A percentile compares a stretch with the other conserved stretches of the same genome.
These are phyloP conservation scores for Mycosphaerella sp. DNA, from an alignment of 2,329 filamentous ascomycete species.

Conservation along the genomic window DNA sequence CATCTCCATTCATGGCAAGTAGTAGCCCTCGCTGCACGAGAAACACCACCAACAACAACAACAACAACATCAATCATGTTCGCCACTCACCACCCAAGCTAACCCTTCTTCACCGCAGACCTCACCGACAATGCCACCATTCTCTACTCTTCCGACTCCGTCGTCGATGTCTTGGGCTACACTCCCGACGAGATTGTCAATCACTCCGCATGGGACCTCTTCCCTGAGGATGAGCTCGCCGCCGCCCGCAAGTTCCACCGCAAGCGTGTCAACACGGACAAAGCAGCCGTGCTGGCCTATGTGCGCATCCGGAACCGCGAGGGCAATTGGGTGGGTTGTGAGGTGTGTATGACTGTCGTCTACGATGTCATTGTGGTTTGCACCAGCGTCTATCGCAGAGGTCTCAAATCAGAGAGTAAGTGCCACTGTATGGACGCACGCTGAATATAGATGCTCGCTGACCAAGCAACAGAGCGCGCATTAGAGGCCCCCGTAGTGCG, in stretches of 20 bases:
- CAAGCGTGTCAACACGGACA: slow-evolving; percentile 70
- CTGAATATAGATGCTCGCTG: too few relatives aligned
- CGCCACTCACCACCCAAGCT: background rate
- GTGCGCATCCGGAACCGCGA: slow-evolving; percentile 63
- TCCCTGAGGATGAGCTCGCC: slow-evolving; percentile 73
- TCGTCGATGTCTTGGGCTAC: slow-evolving; percentile 77
- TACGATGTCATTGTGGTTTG: slow-evolving; percentile 83
- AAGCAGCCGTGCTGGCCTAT: slow-evolving; percentile 78
- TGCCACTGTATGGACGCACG: too few relatives aligned
- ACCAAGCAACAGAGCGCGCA: slow-evolving; percentile 57
- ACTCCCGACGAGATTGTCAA: slow-evolving; percentile 68
- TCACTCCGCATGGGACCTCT: slow-evolving; percentile 77
- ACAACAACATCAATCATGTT: background rate
- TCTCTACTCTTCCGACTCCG: slow-evolving; percentile 76
- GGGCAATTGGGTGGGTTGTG: slow-evolving; percentile 70
- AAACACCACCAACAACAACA: too few relatives aligned
- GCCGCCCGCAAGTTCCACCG: slow-evolving; percentile 67
- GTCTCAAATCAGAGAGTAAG: slow-evolving; percentile 68
- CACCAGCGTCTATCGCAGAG: slow-evolving; percentile 67
- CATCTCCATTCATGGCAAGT: slow-evolving; percentile 82
- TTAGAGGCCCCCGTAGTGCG: slow-evolving; percentile 71
- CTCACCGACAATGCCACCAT: slow-evolving; percentile 69
- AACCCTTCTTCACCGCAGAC: slow-evolving; percentile 45
- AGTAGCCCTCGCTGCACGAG: background rate
- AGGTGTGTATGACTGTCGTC: slow-evolving; percentile 84